Conservation (phyloP, 305 asterid genomes). For the Withania somnifera region DNA sequence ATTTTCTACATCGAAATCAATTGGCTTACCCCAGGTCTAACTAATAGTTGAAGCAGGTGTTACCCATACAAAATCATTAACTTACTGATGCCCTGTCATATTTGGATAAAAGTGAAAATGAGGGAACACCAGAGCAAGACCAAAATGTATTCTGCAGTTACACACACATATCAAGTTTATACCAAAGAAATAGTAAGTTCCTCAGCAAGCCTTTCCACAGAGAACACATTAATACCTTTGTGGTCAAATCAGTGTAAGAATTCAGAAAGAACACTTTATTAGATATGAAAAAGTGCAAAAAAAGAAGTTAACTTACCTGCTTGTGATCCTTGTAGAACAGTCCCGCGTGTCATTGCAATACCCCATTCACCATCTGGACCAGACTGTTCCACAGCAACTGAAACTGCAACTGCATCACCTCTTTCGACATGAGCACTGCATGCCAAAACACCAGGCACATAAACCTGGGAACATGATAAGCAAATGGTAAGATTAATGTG, state of each 20-base stretch:
- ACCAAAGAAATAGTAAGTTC: background rate
- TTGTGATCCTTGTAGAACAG: constrained; percentile 60
- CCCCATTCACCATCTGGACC: constrained; percentile 77
- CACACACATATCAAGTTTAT: background rate
- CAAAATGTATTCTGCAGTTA: background rate
- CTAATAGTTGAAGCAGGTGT: background rate
- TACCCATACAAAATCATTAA: background rate
- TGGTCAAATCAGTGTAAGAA: background rate
- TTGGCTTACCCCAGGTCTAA: background rate
- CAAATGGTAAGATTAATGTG: background rate
- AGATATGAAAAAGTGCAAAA: background rate
- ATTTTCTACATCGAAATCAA: background rate
- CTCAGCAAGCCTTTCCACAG: background rate
- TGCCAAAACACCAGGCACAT: constrained; percentile 97
- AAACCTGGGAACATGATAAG: constrained; percentile 23
- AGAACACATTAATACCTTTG: background rate
- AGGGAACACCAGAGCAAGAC: background rate
- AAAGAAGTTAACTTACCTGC: constrained; percentile 39
- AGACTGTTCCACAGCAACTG: constrained; percentile 85
- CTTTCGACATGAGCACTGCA: constrained; percentile 96
- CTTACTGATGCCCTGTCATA: background rate
- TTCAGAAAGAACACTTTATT: background rate
- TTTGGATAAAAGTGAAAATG: background rate
- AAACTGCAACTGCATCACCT: constrained; percentile 84
- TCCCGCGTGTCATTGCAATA: constrained; percentile 89